A percentile compares a stretch with the other conserved stretches of the same genome.
Conservation (phyloP, 164 flowering plant species). For the Echeveria elegans region DNA sequence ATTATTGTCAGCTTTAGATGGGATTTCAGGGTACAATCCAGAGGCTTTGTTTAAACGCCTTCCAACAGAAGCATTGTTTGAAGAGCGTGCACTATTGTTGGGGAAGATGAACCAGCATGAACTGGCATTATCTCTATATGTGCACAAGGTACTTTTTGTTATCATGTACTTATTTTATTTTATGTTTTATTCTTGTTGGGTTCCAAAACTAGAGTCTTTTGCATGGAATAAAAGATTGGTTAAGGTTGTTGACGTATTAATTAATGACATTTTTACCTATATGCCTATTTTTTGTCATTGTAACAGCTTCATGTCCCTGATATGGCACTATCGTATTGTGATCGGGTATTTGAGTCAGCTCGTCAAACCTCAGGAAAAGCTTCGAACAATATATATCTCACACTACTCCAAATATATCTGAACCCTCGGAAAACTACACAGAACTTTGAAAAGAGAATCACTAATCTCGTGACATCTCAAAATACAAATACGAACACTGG, state of each 20-base stretch:
- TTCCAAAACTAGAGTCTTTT: neutral
- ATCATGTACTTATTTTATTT: neutral
- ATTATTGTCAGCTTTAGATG: slow-evolving; percentile 73
- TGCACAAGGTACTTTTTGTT: slow-evolving; percentile 66
- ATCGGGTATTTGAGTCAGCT: slow-evolving; percentile 65
- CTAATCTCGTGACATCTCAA: slow-evolving; percentile 41
- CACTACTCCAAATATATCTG: slow-evolving; percentile 89
- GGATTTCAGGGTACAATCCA: slow-evolving; percentile 75
- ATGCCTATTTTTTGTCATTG: slow-evolving; percentile 9
- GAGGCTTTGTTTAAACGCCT: slow-evolving; percentile 76
- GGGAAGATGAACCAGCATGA: slow-evolving; percentile 98
- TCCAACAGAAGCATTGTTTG: slow-evolving; percentile 80
- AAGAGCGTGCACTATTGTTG: slow-evolving; percentile 89
- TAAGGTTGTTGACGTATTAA: neutral
- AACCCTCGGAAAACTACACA: slow-evolving; percentile 78
- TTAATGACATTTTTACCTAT: neutral
- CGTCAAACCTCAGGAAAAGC: slow-evolving; percentile 42
- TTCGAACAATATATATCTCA: slow-evolving; percentile 68
- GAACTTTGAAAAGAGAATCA: slow-evolving; percentile 65
- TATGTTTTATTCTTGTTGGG: neutral
- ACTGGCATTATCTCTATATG: slow-evolving; percentile 87
- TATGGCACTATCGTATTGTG: slow-evolving; percentile 87
- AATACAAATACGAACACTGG: slow-evolving; percentile 22
- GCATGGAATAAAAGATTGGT: neutral
- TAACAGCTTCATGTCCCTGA: slow-evolving; percentile 88